Evolutionary conservation across 108 stramenopile species (phyloP), one percentile per base, ranked within the genome.

Genomic region (Pseudonitzschia multistriata): DNA sequence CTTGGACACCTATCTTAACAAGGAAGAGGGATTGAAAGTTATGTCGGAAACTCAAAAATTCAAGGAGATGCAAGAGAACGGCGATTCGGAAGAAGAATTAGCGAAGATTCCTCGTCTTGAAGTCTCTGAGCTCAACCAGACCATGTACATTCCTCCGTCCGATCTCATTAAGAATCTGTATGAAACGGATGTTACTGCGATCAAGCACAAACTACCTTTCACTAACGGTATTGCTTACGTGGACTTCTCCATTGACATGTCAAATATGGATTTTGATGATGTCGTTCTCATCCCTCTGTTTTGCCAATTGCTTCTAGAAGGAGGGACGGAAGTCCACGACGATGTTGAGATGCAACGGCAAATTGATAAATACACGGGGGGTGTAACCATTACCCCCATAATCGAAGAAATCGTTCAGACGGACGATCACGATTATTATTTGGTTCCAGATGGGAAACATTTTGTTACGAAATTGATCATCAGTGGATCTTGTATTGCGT

Each of bases 151-250:
- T 53, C 88, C 82, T 67, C 88, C 88, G 14, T 88, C 83, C 67
- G 72, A 74, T 17, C 67, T 88, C 15, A 49, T 68, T 11, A 61
- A 79, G 4, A 78, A 88, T 70, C 67, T 73, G 10, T 77, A 73
- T 39, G 81, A 76, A 34, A 74, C 88, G 49, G 89, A 86, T 28
- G 73, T 90, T 31, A 77, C 69, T 49, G 61, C 94, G 49, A 65
- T 93, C 24, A 71, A 72, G 25, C 88, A 95, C 67, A 78, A 72
- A 25, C 70, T 97, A 25, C 39, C 53, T 3, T 67, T 84, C 53
- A 91, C 83, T 56, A 81, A 80, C 55, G 93, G 93, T 30, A 93
- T 97, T 67, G 73, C 88, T 10, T 96, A 96, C 71, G 78, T 93
- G 33, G 90, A 94, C 73, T 79, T 93, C 50, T 88, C 88, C 1